Evolutionary conservation across 2,329 filamentous ascomycete species (phyloP).

Genomic region (Colletotrichum theobromicola): DNA sequence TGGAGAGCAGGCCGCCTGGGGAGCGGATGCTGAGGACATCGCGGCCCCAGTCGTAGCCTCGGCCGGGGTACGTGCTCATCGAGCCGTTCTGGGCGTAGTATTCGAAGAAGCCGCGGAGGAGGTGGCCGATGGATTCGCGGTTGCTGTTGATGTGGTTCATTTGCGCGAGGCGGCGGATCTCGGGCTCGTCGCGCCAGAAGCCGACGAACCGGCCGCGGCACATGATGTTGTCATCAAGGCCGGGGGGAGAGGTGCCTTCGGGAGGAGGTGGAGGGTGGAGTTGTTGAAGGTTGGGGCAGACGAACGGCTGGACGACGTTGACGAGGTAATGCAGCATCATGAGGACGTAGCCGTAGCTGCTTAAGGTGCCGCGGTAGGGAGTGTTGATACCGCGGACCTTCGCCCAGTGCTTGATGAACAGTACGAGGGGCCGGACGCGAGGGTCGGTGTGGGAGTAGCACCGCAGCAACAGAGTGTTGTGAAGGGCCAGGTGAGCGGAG

Average conservation of each 20-base stretch:
- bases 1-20: constrained; percentile 71
- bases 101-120: constrained; percentile 86
- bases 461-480: constrained; percentile 82
- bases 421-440: constrained; percentile 77
- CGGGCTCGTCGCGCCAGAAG: constrained; percentile 79
- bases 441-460: constrained; percentile 83
- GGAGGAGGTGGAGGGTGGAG: constrained; percentile 49
- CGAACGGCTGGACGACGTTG: constrained; percentile 80
- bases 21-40: constrained; percentile 82
- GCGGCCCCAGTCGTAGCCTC: constrained; percentile 79
- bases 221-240: constrained; percentile 43
- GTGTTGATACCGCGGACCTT: constrained; percentile 86
- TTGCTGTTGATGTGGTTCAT: constrained; percentile 70
- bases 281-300: constrained; percentile 82
- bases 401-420: constrained; percentile 92
- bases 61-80: constrained; percentile 54
- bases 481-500: constrained; percentile 79
- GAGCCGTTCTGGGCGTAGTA: constrained; percentile 73
- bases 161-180: constrained; percentile 67
- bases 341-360: constrained; percentile 88
- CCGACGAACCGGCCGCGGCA: constrained; percentile 73
- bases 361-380: constrained; percentile 83
- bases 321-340: constrained; percentile 93
- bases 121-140: constrained; percentile 68
- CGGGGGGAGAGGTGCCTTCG: constrained; percentile 28